These are phyloP conservation scores for Xerocomellus intermedius DNA, from an alignment of 768 basidiomycete species.

Conservation along the genomic window DNA sequence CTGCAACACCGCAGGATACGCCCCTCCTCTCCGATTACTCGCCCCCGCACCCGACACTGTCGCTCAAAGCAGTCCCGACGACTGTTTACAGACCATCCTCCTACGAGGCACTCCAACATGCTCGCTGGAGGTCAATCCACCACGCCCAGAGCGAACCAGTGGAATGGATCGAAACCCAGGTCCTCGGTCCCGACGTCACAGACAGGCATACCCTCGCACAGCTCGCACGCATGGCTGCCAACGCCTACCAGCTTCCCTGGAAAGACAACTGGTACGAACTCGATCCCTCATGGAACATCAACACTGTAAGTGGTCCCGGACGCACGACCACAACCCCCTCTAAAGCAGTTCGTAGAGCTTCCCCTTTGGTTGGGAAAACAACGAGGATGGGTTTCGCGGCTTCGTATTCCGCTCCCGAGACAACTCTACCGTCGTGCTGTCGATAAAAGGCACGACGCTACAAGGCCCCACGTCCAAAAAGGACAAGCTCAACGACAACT, in stretches of 20 bases:
- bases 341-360: conserved; percentile 52
- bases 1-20: neutral
- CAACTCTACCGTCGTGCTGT: conserved; percentile 80
- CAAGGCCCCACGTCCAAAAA: conserved; percentile 83
- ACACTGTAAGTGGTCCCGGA: conserved; percentile 34
- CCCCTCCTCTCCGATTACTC: conserved; percentile 4
- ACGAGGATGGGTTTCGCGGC: conserved; percentile 77
- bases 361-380: conserved; percentile 74
- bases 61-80: conserved; percentile 46
- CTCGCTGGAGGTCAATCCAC: conserved; percentile 50
- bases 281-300: conserved; percentile 66
- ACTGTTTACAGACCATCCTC: conserved; percentile 62
- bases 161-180: conserved; percentile 66
- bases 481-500: conserved; percentile 92
- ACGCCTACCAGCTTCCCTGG: conserved; percentile 81
- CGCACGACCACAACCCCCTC: neutral
- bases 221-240: conserved; percentile 83
- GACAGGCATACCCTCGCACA: conserved; percentile 79
- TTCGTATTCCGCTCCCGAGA: conserved; percentile 80
- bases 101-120: conserved; percentile 46
- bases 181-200: conserved; percentile 74
- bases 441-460: conserved; percentile 89
- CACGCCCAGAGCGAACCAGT: conserved; percentile 49
- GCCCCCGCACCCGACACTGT: conserved; percentile 13
- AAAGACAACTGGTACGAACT: conserved; percentile 80